Evolutionary conservation across 768 basidiomycete genomes (phyloP).

Genomic region (Rhodotorula paludigena): DNA sequence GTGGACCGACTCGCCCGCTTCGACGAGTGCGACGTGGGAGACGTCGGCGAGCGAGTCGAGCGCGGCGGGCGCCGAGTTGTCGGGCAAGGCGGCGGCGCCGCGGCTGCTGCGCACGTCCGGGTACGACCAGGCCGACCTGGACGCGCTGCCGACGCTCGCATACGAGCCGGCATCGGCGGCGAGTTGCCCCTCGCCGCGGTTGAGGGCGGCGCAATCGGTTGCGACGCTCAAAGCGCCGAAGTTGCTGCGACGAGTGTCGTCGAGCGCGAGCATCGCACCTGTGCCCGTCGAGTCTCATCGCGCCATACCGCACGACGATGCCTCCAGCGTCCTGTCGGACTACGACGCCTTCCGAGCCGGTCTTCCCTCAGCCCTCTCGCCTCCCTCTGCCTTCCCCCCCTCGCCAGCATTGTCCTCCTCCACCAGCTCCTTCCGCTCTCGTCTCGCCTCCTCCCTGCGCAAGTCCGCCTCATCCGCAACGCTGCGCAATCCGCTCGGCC

Average conservation of each 20-base stretch:
- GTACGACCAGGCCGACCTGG: neutral
- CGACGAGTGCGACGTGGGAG: neutral
- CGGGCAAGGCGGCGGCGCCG: neutral
- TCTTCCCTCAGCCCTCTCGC: neutral
- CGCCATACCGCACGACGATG: neutral
- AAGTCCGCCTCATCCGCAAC: neutral
- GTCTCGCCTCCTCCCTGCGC: neutral
- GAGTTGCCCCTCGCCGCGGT: neutral
- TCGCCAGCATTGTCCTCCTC: neutral
- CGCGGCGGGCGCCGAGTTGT: no score
- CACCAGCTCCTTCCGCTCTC: neutral
- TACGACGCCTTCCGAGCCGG: neutral
- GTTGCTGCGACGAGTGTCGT: neutral
- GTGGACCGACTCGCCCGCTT: neutral
- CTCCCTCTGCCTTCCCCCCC: neutral
- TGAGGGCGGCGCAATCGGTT: neutral
- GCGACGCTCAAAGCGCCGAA: conserved; percentile 5
- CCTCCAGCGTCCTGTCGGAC: neutral
- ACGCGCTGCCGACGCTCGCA: neutral
- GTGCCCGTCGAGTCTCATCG: neutral
- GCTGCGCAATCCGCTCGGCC: neutral
- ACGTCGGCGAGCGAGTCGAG: neutral
- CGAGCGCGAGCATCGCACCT: neutral
- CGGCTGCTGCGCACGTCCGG: neutral
- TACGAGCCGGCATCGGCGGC: neutral